phyloP scores from a whole-genome alignment of 2,329 filamentous ascomycete genomes.

The Ilyonectria mors-panacis region DNA sequence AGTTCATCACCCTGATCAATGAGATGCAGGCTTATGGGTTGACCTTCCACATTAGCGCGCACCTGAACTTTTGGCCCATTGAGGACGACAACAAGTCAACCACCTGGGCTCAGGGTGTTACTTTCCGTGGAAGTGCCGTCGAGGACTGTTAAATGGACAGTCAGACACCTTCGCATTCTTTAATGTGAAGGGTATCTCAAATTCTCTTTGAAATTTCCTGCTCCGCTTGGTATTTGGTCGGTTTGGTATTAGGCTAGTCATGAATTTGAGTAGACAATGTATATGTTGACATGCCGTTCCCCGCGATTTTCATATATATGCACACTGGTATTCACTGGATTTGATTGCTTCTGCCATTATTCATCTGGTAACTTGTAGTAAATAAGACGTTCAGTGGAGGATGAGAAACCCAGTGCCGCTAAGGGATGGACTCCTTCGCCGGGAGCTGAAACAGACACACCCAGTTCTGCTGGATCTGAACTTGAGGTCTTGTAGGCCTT shows the following conservation, averaged over 20 bases:
- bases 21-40: background rate
- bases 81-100: background rate
- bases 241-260: background rate
- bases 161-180: background rate
- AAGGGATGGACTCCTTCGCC: background rate
- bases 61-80: background rate
- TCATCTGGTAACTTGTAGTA: too few relatives aligned
- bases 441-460: background rate
- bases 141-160: background rate
- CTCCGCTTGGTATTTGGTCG: background rate
- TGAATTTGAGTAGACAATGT: background rate
- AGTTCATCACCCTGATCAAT: background rate
- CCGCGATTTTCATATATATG: too few relatives aligned
- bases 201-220: background rate
- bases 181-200: background rate
- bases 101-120: background rate
- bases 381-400: background rate
- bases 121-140: background rate
- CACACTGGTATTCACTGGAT: too few relatives aligned
- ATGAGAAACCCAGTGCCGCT: background rate
- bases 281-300: too few relatives aligned
- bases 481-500: too few relatives aligned
- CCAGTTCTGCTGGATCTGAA: too few relatives aligned
- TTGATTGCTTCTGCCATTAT: too few relatives aligned
- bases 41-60: background rate